Percentiles rank a stretch among this genome's conserved stretches.
Evolutionary conservation across 345 rosid genomes (phyloP).

Genomic region (Eucalyptus shirleyi): DNA sequence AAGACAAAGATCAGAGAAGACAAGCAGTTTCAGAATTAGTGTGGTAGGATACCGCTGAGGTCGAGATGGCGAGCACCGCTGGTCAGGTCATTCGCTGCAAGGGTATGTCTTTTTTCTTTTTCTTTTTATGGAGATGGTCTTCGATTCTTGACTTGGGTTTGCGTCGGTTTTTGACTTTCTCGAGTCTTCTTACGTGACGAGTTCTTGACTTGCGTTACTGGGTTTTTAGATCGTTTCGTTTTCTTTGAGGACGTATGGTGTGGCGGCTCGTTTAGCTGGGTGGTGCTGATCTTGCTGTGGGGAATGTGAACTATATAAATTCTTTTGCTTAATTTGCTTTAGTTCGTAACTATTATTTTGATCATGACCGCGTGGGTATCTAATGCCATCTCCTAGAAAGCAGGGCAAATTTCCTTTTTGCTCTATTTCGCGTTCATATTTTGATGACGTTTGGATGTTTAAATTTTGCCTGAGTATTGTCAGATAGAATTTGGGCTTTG

Average conservation of each 20-base stretch:
- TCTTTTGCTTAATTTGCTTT: not conserved
- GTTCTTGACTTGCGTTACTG: not conserved
- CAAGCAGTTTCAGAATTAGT: not conserved
- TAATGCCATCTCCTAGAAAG: not conserved
- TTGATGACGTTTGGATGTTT: not conserved
- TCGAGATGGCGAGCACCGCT: conserved; percentile 6
- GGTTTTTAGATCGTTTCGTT: not conserved
- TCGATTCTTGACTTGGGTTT: not conserved
- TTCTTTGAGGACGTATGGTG: not conserved
- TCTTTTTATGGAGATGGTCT: not conserved
- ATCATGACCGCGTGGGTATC: not conserved
- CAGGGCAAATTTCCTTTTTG: not conserved
- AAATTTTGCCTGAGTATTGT: not conserved
- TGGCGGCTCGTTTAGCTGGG: not conserved
- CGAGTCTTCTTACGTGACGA: not conserved
- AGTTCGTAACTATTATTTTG: not conserved
- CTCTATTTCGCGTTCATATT: not conserved
- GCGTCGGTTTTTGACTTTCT: not conserved
- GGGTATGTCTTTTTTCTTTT: conserved; percentile 1
- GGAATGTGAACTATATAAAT: not conserved
- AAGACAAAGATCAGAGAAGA: not conserved
- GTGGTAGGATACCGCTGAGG: not conserved
- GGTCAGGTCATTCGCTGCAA: conserved; percentile 31
- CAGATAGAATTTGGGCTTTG: not conserved
- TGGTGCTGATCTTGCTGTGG: not conserved